Percentiles rank a stretch among this genome's conserved stretches.
Conservation (phyloP, 345 rosid genomes). For the Rhizophora mangle region DNA sequence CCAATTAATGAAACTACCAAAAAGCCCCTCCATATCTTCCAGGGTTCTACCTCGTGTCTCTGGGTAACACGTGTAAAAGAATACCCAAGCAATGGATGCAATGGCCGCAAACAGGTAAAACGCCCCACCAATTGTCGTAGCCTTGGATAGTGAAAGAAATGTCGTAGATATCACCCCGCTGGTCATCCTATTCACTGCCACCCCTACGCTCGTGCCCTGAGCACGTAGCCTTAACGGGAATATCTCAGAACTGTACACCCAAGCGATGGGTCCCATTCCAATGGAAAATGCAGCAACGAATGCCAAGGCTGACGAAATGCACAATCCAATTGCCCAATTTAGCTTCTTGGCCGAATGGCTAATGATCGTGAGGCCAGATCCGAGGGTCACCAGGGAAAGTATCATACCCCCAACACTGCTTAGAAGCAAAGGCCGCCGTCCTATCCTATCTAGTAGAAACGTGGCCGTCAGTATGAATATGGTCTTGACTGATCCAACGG, state of each 20-base stretch:
- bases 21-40: conserved; percentile 7
- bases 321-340: conserved; percentile 25
- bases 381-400: conserved; percentile 4
- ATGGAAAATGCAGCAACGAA: conserved; percentile 22
- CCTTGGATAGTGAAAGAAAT: conserved; percentile 24
- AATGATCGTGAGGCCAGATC: conserved; percentile 8
- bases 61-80: conserved; percentile 4
- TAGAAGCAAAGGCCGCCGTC: conserved; percentile 19
- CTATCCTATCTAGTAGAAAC: conserved; percentile 9
- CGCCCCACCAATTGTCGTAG: conserved; percentile 23
- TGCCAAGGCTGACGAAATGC: conserved; percentile 18
- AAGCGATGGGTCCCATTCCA: conserved; percentile 29
- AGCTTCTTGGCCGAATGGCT: conserved; percentile 12
- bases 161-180: conserved; percentile 25
- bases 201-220: conserved; percentile 17
- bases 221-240: conserved; percentile 13
- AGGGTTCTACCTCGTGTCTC: conserved; percentile 14
- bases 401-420: conserved; percentile 16
- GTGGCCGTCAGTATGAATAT: conserved; percentile 19
- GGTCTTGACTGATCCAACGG: conserved; percentile 19
- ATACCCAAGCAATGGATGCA: conserved; percentile 11
- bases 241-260: conserved; percentile 34
- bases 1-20: conserved; percentile 6
- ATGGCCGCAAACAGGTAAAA: conserved; percentile 24
- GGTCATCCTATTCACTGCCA: conserved; percentile 18